These are phyloP conservation scores for Drechmeria coniospora DNA, from an alignment of 2,329 filamentous ascomycete species.

Conservation along the genomic window DNA sequence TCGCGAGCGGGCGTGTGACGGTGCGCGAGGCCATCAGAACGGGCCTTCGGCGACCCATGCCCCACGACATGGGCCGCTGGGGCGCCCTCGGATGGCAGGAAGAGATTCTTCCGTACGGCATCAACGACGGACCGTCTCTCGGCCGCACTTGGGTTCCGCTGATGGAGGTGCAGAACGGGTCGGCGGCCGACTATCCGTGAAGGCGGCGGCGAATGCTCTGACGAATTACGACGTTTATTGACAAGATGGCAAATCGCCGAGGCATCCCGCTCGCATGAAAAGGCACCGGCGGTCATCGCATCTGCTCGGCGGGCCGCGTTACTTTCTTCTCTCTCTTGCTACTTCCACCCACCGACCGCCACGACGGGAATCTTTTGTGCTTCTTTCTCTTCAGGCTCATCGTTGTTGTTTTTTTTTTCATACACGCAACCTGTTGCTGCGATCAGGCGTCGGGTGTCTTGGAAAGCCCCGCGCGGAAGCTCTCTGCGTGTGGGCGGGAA, in stretches of 20 bases:
- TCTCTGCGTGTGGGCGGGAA: too few relatives aligned
- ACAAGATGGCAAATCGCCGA: conserved; percentile 6
- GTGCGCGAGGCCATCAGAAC: conserved; percentile 19
- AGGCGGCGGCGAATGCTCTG: conserved; percentile 1
- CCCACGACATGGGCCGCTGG: conserved; percentile 26
- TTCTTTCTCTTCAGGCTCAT: too few relatives aligned
- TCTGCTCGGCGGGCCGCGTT: too few relatives aligned
- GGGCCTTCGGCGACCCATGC: conserved; percentile 22
- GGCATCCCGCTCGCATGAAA: conserved; percentile 8
- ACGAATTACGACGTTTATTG: conserved; percentile 7
- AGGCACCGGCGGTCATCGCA: conserved; percentile 3
- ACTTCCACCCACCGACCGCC: too few relatives aligned
- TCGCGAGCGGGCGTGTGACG: conserved; percentile 20
- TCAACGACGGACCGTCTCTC: conserved; percentile 25
- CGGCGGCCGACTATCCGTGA: conserved; percentile 17
- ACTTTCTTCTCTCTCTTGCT: too few relatives aligned
- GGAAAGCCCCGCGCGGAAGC: too few relatives aligned
- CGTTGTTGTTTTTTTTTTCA: too few relatives aligned
- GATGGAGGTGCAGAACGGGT: conserved; percentile 8
- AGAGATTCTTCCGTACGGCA: conserved; percentile 20
- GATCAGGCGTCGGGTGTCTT: too few relatives aligned
- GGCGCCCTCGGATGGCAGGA: conserved; percentile 35
- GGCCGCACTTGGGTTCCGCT: conserved; percentile 29
- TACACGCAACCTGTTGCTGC: too few relatives aligned
- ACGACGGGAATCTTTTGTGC: too few relatives aligned